Conservation (phyloP, 1,139 yeast genomes). For the Yamadazyma dushanensis region DNA sequence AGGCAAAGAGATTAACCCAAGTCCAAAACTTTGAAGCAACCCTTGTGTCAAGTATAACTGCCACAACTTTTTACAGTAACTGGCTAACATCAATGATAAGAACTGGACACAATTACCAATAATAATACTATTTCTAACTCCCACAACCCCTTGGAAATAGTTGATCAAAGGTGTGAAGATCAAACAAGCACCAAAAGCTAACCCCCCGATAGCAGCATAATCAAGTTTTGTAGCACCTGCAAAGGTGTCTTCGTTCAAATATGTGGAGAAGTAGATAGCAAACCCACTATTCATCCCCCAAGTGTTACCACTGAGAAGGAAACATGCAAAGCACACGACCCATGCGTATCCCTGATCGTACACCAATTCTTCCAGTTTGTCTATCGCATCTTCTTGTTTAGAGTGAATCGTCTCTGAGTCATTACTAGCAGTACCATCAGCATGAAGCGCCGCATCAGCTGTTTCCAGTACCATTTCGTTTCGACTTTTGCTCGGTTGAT, state of each 20-base stretch:
- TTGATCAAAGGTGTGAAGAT: slow-evolving; percentile 29
- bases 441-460: no score
- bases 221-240: slow-evolving; percentile 20
- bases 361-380: slow-evolving; percentile 2
- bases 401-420: slow-evolving; percentile 3
- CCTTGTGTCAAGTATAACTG: slow-evolving; percentile 35
- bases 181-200: slow-evolving; percentile 20
- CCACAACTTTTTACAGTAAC: slow-evolving; percentile 37
- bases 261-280: slow-evolving; percentile 43
- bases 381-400: no score
- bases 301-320: slow-evolving; percentile 34
- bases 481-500: no score
- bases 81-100: slow-evolving; percentile 45
- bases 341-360: slow-evolving; percentile 44
- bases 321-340: slow-evolving; percentile 34
- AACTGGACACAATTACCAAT: slow-evolving; percentile 41
- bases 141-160: slow-evolving; percentile 28
- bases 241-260: slow-evolving; percentile 26
- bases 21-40: slow-evolving; percentile 27
- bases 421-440: no score
- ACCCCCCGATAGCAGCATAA: slow-evolving; percentile 26
- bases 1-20: slow-evolving; percentile 27
- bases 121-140: slow-evolving; percentile 28
- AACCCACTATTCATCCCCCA: slow-evolving; percentile 49
- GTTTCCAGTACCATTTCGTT: no score